A percentile compares a stretch with the other conserved stretches of the same genome.
Evolutionary conservation across 1,284 basidiomycete genomes (phyloP).

Genomic region (Tylopilus sp.): DNA sequence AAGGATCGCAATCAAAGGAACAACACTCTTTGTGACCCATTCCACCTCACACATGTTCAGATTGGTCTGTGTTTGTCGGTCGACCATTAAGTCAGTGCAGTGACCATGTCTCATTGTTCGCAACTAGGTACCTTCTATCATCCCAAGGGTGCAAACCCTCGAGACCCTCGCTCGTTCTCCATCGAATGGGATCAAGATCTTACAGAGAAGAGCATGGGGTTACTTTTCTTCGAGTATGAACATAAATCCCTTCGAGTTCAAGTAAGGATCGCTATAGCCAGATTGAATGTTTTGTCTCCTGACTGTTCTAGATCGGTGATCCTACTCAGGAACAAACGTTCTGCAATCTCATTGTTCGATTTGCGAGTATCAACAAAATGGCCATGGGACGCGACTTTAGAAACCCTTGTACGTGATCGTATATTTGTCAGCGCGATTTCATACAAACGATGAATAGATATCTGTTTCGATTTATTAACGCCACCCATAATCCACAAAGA

Average conservation of each 20-base stretch:
- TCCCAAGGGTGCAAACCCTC: conserved; percentile 31
- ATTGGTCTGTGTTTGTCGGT: conserved; percentile 49
- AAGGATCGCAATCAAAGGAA: conserved; percentile 51
- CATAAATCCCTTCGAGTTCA: conserved; percentile 61
- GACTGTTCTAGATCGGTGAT: conserved; percentile 50
- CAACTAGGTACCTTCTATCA: conserved; percentile 34
- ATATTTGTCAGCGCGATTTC: not conserved
- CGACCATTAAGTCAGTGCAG: not conserved
- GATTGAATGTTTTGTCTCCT: not conserved
- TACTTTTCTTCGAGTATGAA: conserved; percentile 61
- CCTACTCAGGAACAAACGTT: conserved; percentile 49
- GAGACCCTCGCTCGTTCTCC: conserved; percentile 55
- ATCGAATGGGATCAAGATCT: conserved; percentile 59
- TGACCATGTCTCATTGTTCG: not conserved
- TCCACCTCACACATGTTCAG: conserved; percentile 60
- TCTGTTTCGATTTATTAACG: conserved; percentile 60
- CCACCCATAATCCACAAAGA: conserved; percentile 62
- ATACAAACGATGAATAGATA: conserved; percentile 40
- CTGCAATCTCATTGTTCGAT: conserved; percentile 51
- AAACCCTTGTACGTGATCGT: conserved; percentile 38
- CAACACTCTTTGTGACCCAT: conserved; percentile 43
- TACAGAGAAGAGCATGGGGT: conserved; percentile 44
- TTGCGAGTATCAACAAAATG: conserved; percentile 58
- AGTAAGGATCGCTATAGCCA: conserved; percentile 36
- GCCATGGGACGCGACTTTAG: conserved; percentile 55